These are phyloP conservation scores for Cryptosporidium felis DNA, from an alignment of 169 alveolate species.

Conservation along the genomic window DNA sequence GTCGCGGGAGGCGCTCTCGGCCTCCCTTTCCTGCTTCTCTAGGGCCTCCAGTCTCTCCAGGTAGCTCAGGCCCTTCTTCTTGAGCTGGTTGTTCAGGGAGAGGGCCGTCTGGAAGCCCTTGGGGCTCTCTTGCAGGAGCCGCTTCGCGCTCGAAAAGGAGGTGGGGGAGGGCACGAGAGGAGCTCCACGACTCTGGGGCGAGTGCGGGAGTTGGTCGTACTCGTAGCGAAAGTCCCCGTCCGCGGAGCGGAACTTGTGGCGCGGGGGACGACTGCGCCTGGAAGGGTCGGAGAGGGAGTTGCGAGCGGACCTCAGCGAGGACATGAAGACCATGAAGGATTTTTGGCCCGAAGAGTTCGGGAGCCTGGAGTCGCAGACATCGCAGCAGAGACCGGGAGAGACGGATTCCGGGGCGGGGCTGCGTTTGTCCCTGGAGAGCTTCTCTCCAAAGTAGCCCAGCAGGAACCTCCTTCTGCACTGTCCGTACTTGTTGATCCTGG, in stretches of 20 bases:
- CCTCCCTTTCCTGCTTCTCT: constrained; percentile 47
- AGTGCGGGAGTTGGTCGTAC: too few relatives aligned
- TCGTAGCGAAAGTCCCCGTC: too few relatives aligned
- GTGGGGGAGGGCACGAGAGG: too few relatives aligned
- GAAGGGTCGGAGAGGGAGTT: too few relatives aligned
- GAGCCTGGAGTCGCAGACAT: constrained; percentile 44
- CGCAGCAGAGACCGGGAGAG: constrained; percentile 10
- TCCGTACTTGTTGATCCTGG: constrained; percentile 36
- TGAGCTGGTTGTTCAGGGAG: constrained; percentile 5
- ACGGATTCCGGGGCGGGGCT: too few relatives aligned
- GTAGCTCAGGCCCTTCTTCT: neutral
- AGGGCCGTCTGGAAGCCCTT: constrained; percentile 1
- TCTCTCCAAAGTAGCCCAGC: constrained; percentile 79
- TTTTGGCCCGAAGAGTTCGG: neutral
- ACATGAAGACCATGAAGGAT: constrained; percentile 3
- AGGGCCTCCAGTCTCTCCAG: constrained; percentile 31
- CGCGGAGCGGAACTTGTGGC: too few relatives aligned
- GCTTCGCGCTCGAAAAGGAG: constrained; percentile 32
- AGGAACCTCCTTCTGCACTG: constrained; percentile 77
- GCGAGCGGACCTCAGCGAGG: too few relatives aligned
- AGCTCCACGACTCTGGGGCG: too few relatives aligned
- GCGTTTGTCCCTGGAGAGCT: constrained; percentile 72
- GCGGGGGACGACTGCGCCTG: too few relatives aligned
- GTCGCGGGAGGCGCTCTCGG: neutral
- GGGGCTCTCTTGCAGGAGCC: neutral